These are phyloP conservation scores for Beauveria asiatica DNA, from an alignment of 2,329 filamentous ascomycete species.

Conservation along the genomic window DNA sequence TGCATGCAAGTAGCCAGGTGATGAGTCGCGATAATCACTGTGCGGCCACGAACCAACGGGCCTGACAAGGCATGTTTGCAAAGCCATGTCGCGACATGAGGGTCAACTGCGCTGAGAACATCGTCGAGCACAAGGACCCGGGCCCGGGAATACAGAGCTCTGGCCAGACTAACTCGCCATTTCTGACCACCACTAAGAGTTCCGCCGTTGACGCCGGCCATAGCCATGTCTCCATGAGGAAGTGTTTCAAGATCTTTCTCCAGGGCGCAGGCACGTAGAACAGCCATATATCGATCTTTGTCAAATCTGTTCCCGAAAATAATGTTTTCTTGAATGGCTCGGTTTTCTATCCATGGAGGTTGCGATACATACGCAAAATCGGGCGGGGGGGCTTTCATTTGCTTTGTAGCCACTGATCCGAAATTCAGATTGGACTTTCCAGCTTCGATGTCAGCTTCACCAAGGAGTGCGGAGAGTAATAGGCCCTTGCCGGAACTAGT, in stretches of 20 bases:
- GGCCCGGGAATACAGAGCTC: slow-evolving; percentile 63
- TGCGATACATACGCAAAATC: slow-evolving; percentile 62
- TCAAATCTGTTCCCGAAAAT: slow-evolving; percentile 60
- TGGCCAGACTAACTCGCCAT: slow-evolving; percentile 64
- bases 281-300: slow-evolving; percentile 53
- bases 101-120: slow-evolving; percentile 66
- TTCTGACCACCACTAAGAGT: slow-evolving; percentile 68
- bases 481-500: slow-evolving; percentile 65
- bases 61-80: slow-evolving; percentile 7
- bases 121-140: slow-evolving; percentile 64
- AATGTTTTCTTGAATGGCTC: slow-evolving; percentile 61
- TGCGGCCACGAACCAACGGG: slow-evolving; percentile 8
- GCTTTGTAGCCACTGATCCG: slow-evolving; percentile 28
- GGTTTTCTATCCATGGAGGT: slow-evolving; percentile 71
- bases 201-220: slow-evolving; percentile 68
- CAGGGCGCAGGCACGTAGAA: slow-evolving; percentile 58
- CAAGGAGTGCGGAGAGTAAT: slow-evolving; percentile 57
- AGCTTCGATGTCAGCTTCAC: slow-evolving; percentile 55
- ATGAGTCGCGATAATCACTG: slow-evolving; percentile 13
- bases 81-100: slow-evolving; percentile 34
- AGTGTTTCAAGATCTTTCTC: slow-evolving; percentile 63
- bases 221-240: slow-evolving; percentile 59
- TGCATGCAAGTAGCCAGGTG: slow-evolving; percentile 6
- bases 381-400: slow-evolving; percentile 53
- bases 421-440: slow-evolving; percentile 26